Evolutionary conservation across 2,329 filamentous ascomycete genomes (phyloP).

Genomic region (Neoscytalidium dimidiatum): DNA sequence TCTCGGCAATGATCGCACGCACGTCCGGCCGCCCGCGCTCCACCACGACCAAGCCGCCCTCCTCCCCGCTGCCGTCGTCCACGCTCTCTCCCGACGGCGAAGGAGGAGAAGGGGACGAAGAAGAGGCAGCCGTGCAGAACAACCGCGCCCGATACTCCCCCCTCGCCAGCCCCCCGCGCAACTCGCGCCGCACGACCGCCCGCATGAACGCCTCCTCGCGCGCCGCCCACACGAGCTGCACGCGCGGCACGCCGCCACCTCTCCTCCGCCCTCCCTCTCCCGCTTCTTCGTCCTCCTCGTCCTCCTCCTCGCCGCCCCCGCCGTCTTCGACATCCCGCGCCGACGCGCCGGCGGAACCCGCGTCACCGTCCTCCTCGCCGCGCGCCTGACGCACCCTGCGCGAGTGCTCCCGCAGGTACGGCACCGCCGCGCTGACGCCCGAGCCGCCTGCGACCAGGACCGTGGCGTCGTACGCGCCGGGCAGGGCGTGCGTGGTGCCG

Average conservation of each 20-base stretch:
- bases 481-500: slow-evolving; percentile 41
- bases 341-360: background rate
- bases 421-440: slow-evolving; percentile 36
- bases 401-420: slow-evolving; percentile 28
- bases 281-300: background rate
- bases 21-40: slow-evolving; percentile 43
- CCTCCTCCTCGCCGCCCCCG: background rate
- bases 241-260: slow-evolving; percentile 3
- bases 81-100: background rate
- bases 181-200: slow-evolving; percentile 27
- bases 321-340: background rate
- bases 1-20: slow-evolving; percentile 33
- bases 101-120: background rate
- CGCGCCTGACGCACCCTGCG: background rate
- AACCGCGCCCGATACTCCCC: slow-evolving; percentile 28
- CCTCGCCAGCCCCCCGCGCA: slow-evolving; percentile 27
- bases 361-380: background rate
- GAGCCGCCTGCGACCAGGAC: slow-evolving; percentile 40
- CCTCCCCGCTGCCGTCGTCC: background rate
- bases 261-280: slow-evolving; percentile 24
- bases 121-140: background rate
- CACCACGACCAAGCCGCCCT: background rate
- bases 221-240: slow-evolving; percentile 39
- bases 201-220: slow-evolving; percentile 34
- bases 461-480: slow-evolving; percentile 43